phyloP scores from a whole-genome alignment of 169 alveolate species.

The Plasmodium chabaudi region DNA sequence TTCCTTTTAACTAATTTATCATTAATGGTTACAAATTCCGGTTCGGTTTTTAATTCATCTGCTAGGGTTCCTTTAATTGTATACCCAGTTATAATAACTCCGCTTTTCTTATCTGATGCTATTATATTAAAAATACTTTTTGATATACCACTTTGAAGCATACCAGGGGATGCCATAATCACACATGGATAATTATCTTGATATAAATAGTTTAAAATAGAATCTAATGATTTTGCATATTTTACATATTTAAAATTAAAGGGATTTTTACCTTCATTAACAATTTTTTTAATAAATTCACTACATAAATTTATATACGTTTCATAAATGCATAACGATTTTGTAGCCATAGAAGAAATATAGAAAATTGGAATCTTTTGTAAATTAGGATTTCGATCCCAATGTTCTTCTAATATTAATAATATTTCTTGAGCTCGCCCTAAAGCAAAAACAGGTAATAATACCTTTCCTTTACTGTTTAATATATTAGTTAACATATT shows the following conservation, averaged over 20 bases:
- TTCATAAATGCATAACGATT: constrained; percentile 95
- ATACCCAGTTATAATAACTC: constrained; percentile 97
- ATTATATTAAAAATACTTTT: constrained; percentile 95
- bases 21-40: constrained; percentile 89
- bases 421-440: constrained; percentile 97
- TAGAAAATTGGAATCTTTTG: constrained; percentile 95
- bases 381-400: constrained; percentile 93
- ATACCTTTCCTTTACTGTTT: constrained; percentile 93
- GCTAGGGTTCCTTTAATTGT: constrained; percentile 98
- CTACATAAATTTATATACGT: constrained; percentile 97
- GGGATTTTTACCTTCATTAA: constrained; percentile 92
- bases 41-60: constrained; percentile 94
- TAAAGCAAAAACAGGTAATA: constrained; percentile 97
- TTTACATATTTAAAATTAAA: constrained; percentile 92
- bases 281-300: constrained; percentile 90
- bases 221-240: constrained; percentile 87
- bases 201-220: constrained; percentile 75
- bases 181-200: constrained; percentile 92
- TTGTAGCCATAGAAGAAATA: constrained; percentile 95
- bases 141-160: constrained; percentile 97
- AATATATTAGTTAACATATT: constrained; percentile 85
- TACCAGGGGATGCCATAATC: constrained; percentile 99
- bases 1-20: constrained; percentile 90
- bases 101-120: constrained; percentile 95
- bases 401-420: constrained; percentile 95